Percentiles rank a stretch among this genome's conserved stretches.
Evolutionary conservation across 495 filamentous ascomycete genomes (phyloP).

Genomic region (Aspergillus sclerotiicarbonarius): DNA sequence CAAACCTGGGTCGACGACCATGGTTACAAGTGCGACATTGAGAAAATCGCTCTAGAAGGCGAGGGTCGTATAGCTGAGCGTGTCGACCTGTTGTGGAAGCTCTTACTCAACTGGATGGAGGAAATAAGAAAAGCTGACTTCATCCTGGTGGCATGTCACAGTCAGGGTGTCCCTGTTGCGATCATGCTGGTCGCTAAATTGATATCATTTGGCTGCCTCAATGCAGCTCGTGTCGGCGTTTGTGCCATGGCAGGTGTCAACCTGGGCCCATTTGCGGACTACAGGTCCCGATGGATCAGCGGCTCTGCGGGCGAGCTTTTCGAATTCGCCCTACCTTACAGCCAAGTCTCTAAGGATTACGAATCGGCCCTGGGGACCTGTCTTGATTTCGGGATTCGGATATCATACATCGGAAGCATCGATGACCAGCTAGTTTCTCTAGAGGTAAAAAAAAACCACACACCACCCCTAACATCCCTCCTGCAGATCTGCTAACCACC

Average conservation of each 20-base stretch:
- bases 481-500: conserved; percentile 11
- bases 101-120: conserved; percentile 92
- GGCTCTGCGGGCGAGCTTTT: conserved; percentile 90
- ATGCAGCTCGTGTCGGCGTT: conserved; percentile 66
- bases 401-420: conserved; percentile 86
- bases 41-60: conserved; percentile 94
- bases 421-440: conserved; percentile 95
- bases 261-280: conserved; percentile 83
- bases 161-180: conserved; percentile 90
- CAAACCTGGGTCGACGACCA: conserved; percentile 72
- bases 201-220: conserved; percentile 74
- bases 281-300: conserved; percentile 79
- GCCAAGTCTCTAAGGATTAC: conserved; percentile 78
- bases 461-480: neutral
- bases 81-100: conserved; percentile 89
- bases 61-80: conserved; percentile 92
- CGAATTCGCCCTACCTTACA: conserved; percentile 79
- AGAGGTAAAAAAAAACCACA: conserved; percentile 55
- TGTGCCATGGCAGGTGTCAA: conserved; percentile 97
- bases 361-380: conserved; percentile 68
- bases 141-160: conserved; percentile 86
- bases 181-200: conserved; percentile 92
- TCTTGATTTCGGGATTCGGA: conserved; percentile 73
- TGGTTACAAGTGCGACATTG: conserved; percentile 65
- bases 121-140: conserved; percentile 85